These are phyloP conservation scores for Carex littledalei DNA, from an alignment of 176 grass and related monocot genomes.

Conservation along the genomic window DNA sequence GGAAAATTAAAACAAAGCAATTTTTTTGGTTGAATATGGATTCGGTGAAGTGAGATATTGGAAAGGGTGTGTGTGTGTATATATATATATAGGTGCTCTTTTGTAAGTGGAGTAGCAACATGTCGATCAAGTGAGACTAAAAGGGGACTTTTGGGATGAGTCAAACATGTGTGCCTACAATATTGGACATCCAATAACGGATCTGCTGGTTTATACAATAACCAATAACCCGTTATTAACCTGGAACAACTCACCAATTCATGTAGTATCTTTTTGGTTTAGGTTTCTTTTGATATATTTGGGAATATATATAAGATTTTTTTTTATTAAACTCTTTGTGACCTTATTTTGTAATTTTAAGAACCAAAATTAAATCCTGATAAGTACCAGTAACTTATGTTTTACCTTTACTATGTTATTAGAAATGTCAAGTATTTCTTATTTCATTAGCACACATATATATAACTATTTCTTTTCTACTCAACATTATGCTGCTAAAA, in stretches of 20 bases:
- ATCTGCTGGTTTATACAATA: neutral
- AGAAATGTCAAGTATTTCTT: no score
- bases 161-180: neutral
- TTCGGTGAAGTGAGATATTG: neutral
- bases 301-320: neutral
- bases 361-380: neutral
- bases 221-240: neutral
- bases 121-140: neutral
- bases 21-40: neutral
- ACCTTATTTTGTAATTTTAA: neutral
- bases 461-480: no score
- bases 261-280: neutral
- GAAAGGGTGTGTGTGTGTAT: neutral
- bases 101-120: neutral
- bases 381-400: neutral
- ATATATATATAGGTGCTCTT: neutral
- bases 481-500: neutral
- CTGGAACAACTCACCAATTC: neutral
- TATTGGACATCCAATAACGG: neutral
- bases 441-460: no score
- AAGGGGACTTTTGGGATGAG: neutral
- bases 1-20: neutral
- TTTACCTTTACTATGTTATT: neutral
- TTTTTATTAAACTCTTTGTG: neutral
- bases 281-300: no score